These are phyloP conservation scores for Metschnikowia peoriensis DNA, from an alignment of 805 yeast genomes.

Conservation along the genomic window DNA sequence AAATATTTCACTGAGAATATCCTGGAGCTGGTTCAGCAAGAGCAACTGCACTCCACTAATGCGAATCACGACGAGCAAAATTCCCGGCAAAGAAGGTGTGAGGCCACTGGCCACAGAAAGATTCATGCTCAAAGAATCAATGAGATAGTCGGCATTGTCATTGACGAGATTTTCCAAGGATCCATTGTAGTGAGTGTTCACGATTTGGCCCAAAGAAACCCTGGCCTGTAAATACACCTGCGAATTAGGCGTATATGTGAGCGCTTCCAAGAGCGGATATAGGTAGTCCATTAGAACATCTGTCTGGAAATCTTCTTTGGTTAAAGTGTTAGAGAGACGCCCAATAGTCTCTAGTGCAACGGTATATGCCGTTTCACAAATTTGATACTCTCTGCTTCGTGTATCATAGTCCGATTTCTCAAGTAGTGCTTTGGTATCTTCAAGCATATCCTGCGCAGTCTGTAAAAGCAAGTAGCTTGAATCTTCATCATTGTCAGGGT, in stretches of 20 bases:
- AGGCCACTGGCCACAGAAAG: conserved; percentile 64
- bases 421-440: conserved; percentile 23
- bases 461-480: conserved; percentile 29
- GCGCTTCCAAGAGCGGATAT: conserved; percentile 67
- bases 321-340: conserved; percentile 21
- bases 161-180: conserved; percentile 55
- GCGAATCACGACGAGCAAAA: conserved; percentile 65
- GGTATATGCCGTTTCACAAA: conserved; percentile 28
- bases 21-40: conserved; percentile 56
- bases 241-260: conserved; percentile 52
- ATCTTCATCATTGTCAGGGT: conserved; percentile 21
- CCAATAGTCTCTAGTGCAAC: conserved; percentile 49
- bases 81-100: conserved; percentile 69
- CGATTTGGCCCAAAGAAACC: conserved; percentile 45
- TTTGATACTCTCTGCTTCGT: background rate
- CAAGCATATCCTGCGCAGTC: conserved; percentile 43
- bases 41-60: conserved; percentile 69
- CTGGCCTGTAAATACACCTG: conserved; percentile 57
- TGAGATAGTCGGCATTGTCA: conserved; percentile 74
- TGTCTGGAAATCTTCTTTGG: conserved; percentile 33
- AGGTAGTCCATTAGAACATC: conserved; percentile 67
- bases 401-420: background rate
- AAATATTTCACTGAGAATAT: conserved; percentile 72
- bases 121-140: conserved; percentile 72
- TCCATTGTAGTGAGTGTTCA: conserved; percentile 48